Evolutionary conservation across 2,329 filamentous ascomycete species (phyloP), one percentile per base, ranked within the genome.

Genomic region (Colletotrichum tabaci): DNA sequence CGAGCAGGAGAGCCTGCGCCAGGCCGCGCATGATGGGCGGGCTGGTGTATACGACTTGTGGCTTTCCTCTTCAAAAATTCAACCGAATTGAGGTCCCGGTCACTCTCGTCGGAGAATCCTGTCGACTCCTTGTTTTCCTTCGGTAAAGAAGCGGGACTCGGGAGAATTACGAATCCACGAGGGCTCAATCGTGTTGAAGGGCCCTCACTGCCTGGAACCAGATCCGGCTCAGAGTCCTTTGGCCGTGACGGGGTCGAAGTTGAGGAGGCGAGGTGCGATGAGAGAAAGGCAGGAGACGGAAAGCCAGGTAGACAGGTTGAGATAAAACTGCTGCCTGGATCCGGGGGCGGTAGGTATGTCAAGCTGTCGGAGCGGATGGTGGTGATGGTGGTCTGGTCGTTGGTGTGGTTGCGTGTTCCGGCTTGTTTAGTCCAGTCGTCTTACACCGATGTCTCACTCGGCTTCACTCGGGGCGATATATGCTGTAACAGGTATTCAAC

Each of bases 1-100:
- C 80, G 76, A 79, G 69, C 61, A 83, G 72, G 74, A 83, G 75
- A 67, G 78, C 77, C 56, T 67, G 56, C 63, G 63, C 67, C 56
- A 71, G 63, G 63, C 56, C 67, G 35, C 67, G 67, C 67, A 71
- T 71, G 56, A 71, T 61, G 56, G 63, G 47, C 55, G 63, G 44
- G 35, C 46, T 16, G 58, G 13, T n/a, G 58, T 46, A 35, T 49
- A 10, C 4, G 30, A 13, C 12, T 49, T 55, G 47, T 30, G 13
- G 26, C 26, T 30, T 30, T 30, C 26, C 26, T 30, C 26, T 30
- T 30, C 26, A 30, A 30, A 30, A 30, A 30, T 30, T 30, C 26
- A 6, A 30, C 5, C 5, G 26, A 30, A 30, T 6, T 5, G 26
- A 30, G 26, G 26, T 30, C 26, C 26, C 6, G 26, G 6, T 30